Base-by-base conservation (phyloP, 2,329 filamentous ascomycete genomes). In the Penicillium sp. region DNA sequence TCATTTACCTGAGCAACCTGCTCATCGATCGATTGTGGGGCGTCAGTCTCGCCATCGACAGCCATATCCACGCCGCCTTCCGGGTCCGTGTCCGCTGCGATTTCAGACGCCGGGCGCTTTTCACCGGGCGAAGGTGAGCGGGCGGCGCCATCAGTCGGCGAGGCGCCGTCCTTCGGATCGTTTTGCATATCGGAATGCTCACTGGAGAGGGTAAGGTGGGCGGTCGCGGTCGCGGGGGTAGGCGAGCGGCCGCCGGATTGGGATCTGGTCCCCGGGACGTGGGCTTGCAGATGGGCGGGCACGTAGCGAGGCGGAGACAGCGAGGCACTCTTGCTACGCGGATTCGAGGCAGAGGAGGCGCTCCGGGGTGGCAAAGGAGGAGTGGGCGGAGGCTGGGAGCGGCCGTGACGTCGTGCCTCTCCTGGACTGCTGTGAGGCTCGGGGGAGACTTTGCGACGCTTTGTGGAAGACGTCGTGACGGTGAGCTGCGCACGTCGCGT, bases 1-100 rank as follows among this genome's bases (percentile, higher is more conserved):
- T 75, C 74, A 54, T 79, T 77, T 35, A 96, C 87, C 25, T 80
- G 80, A 41, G 77, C 78, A 43, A 95, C 81, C 64, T 96, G 91
- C 33, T 80, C 76, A 51, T 87, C 83, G 47, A 81, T 71, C 3
- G 55, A 44, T 15, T 25, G 35, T 8, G 33, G 13, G 7, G 54
- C 50, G 15, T 55, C 39, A 17, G 27, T 25, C 16, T 36, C 38
- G n/a, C 25, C 34, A 25, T 14, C 17, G n/a, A 19, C 37, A 19
- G 29, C 33, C 19, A 39, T 53, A 31, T 43, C 51, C 32, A 54
- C 51, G 19, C 51, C 50, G 13, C 47, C 51, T 26, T 58, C 50
- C 17, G 60, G 47, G 19, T 53, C 56, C n/a, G 51, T 49, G 16
- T 58, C 55, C 3, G 49, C n/a, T n/a, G n/a, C 51, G 42, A 61